Conservation (phyloP, 2,329 filamentous ascomycete genomes). For the Celoporthe dispersa region DNA sequence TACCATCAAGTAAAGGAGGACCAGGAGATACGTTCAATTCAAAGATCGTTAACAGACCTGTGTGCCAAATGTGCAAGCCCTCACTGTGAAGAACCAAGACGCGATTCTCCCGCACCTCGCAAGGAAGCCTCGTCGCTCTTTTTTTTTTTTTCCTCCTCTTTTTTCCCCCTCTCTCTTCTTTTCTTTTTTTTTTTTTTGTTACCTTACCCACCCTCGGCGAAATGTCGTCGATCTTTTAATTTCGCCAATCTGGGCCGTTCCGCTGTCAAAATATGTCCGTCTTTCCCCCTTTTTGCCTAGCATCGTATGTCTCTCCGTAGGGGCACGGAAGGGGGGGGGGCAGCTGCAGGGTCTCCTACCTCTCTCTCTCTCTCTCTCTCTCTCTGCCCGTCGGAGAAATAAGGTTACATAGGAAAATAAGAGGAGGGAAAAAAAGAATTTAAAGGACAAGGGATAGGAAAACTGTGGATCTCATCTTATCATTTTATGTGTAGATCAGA, state of each 20-base stretch:
- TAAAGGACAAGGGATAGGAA: not conserved
- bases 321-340: not conserved
- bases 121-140: not conserved
- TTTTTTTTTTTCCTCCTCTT: too few relatives aligned
- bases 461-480: not conserved
- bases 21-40: not conserved
- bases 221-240: not conserved
- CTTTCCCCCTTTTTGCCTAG: not conserved
- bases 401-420: not conserved
- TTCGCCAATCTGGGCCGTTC: slow-evolving; percentile 4
- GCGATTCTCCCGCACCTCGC: too few relatives aligned
- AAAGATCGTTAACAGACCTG: not conserved
- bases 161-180: too few relatives aligned
- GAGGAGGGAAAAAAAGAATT: not conserved
- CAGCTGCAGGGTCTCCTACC: not conserved
- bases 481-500: not conserved
- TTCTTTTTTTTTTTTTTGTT: too few relatives aligned
- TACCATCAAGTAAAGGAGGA: too few relatives aligned
- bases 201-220: not conserved
- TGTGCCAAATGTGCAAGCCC: not conserved
- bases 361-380: not conserved
- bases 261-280: not conserved
- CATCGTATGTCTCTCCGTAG: not conserved
- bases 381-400: not conserved
- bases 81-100: too few relatives aligned